Conservation (phyloP, 345 rosid genomes). For the Hypericum perforatum region DNA sequence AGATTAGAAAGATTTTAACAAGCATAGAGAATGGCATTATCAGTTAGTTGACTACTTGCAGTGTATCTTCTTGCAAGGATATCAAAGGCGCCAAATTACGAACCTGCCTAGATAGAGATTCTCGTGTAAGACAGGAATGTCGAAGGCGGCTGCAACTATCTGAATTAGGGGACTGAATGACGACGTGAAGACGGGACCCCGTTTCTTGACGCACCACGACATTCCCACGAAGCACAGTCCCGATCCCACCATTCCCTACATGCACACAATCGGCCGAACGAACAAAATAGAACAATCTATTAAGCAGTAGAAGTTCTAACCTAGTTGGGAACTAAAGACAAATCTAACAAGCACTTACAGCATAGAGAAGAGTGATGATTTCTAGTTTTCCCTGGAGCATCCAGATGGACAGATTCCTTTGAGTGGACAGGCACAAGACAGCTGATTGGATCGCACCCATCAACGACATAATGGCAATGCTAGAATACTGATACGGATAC, state of each 20-base stretch:
- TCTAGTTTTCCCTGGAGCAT: slow-evolving; percentile 30
- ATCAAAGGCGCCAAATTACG: no score
- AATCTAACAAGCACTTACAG: slow-evolving; percentile 27
- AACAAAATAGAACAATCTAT: not conserved
- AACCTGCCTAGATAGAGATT: slow-evolving; percentile 67
- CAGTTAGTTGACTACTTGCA: not conserved
- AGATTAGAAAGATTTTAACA: not conserved
- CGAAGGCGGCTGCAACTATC: slow-evolving; percentile 54
- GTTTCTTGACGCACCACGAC: slow-evolving; percentile 75
- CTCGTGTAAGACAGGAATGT: slow-evolving; percentile 56
- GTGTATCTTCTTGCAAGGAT: no score
- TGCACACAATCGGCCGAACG: no score
- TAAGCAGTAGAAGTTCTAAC: not conserved
- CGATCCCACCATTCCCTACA: slow-evolving; percentile 69
- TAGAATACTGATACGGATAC: slow-evolving; percentile 48
- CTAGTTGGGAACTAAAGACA: not conserved
- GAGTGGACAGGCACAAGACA: slow-evolving; percentile 22
- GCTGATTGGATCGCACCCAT: slow-evolving; percentile 57
- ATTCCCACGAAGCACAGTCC: slow-evolving; percentile 76
- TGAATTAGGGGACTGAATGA: slow-evolving; percentile 64
- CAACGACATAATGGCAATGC: slow-evolving; percentile 54
- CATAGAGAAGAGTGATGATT: slow-evolving; percentile 33
- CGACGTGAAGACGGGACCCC: slow-evolving; percentile 74
- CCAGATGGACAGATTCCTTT: slow-evolving; percentile 38
- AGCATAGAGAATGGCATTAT: not conserved